Base-by-base conservation (phyloP, 495 filamentous ascomycete species). In the Xylaria sp. region DNA sequence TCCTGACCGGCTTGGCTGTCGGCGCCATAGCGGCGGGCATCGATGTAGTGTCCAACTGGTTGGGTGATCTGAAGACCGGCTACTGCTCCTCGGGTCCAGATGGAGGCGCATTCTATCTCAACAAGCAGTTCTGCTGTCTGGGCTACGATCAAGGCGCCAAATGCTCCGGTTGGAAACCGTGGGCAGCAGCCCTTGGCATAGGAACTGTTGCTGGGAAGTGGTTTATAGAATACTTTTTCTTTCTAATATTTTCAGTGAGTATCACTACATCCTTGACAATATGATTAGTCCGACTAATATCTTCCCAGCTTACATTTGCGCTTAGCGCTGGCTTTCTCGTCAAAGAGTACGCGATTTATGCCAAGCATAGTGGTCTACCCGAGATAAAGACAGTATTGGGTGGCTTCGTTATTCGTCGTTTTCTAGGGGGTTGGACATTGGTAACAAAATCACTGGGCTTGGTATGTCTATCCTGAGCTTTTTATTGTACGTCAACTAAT, bases 321-420 rank as follows among this genome's bases (percentile, higher is more conserved):
- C 79, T 88, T 21, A 89, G 87, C 53, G 95, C 96, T 19, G 92
- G 91, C 69, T 73, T 95, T 48, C 80, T 99, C 50, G 96, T 98
- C 24, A 90, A 90, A 73, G 86, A 87, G 61, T 99, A 93, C 81
- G 93, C 95, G 15, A 84, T 92, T 12, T 93, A 97, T 81, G 96
- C 96, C 48, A 94, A 92, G 77, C 97, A 98, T 74, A 97, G 94
- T 78, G 96, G 96, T 76, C 98, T 99, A 72, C 95, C 96, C 9
- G 96, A 99, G 82, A 97, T 99, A 73, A 99, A 99, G 84, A 98
- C 96, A 14, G 89, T 99, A 0, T 84, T 99, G 69, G 96, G 96
- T 17, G 96, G 96, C 26, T 98, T 97, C 82, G 90, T 99, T 12
- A 98, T 99, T 68, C 88, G 91, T 66, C 88, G 90, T 76, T 98